A percentile compares a stretch with the other conserved stretches of the same genome.
phyloP scores from a whole-genome alignment of 2,329 filamentous ascomycete species.

The Exophiala sp. region DNA sequence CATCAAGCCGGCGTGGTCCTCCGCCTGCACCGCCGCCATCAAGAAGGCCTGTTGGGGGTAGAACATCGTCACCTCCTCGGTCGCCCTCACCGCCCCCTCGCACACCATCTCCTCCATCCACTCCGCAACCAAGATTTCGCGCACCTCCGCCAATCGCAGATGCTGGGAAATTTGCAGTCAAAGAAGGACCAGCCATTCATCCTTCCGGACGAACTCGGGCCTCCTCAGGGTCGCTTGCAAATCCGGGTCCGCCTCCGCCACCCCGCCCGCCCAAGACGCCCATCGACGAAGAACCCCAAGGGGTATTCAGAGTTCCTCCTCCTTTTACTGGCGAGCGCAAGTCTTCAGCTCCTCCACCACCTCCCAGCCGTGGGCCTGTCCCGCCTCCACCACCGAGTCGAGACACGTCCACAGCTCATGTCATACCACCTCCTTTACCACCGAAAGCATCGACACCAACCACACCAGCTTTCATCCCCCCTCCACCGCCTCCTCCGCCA shows the following conservation, averaged over 20 bases:
- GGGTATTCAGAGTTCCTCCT: conserved; percentile 73
- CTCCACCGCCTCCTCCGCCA: conserved; percentile 48
- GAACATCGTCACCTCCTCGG: conserved; percentile 44
- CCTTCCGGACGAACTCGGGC: conserved; percentile 50
- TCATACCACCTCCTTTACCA: conserved; percentile 69
- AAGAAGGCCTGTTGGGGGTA: conserved; percentile 43
- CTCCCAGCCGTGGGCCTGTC: conserved; percentile 66
- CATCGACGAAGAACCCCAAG: conserved; percentile 60
- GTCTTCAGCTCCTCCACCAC: conserved; percentile 65
- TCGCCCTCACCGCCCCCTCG: conserved; percentile 60
- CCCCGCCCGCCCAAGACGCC: conserved; percentile 68
- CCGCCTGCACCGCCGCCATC: conserved; percentile 58
- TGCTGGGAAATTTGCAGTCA: conserved; percentile 77
- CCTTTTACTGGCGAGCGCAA: conserved; percentile 67
- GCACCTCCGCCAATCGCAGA: conserved; percentile 86
- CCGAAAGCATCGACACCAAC: conserved; percentile 35
- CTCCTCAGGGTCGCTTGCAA: conserved; percentile 45
- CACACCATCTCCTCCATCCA: conserved; percentile 65
- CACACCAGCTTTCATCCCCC: conserved; percentile 27
- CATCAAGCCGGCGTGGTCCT: conserved; percentile 53
- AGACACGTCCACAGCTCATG: conserved; percentile 36
- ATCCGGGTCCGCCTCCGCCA: conserved; percentile 63
- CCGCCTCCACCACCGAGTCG: conserved; percentile 67
- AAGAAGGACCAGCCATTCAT: conserved; percentile 43
- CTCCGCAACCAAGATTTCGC: conserved; percentile 67